These are phyloP conservation scores for Arachis stenosperma DNA, from an alignment of 306 rosid genomes.

Conservation along the genomic window DNA sequence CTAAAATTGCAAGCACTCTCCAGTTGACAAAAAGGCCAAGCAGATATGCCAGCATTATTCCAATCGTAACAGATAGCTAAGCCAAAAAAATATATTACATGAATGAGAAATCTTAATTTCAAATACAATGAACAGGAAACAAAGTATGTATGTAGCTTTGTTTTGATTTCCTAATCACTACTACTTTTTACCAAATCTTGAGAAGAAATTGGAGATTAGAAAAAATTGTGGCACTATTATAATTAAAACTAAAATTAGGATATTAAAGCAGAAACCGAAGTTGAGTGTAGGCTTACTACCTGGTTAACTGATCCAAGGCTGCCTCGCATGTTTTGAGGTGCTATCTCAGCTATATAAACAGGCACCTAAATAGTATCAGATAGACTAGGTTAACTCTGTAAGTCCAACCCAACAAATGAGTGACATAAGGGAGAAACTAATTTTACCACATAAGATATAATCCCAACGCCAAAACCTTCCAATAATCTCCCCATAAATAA, in stretches of 20 bases:
- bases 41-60: slow-evolving; percentile 74
- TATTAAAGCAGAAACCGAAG: neutral
- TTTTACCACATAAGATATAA: slow-evolving; percentile 83
- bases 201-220: no score
- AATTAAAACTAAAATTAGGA: no score
- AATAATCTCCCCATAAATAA: slow-evolving; percentile 81
- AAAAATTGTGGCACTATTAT: no score
- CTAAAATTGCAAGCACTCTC: slow-evolving; percentile 84
- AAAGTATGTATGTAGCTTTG: neutral
- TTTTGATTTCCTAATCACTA: no score
- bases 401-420: slow-evolving; percentile 12
- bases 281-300: slow-evolving; percentile 52
- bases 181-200: no score
- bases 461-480: slow-evolving; percentile 97
- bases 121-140: neutral
- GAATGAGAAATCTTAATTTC: slow-evolving; percentile 5
- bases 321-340: slow-evolving; percentile 89
- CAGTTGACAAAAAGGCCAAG: slow-evolving; percentile 80
- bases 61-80: slow-evolving; percentile 81
- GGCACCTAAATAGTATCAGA: slow-evolving; percentile 63
- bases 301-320: slow-evolving; percentile 84
- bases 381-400: slow-evolving; percentile 30
- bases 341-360: slow-evolving; percentile 85
- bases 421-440: slow-evolving; percentile 2
- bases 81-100: slow-evolving; percentile 3